Conservation (phyloP, 2,329 filamentous ascomycete species). For the Fonsecaea nubica region DNA sequence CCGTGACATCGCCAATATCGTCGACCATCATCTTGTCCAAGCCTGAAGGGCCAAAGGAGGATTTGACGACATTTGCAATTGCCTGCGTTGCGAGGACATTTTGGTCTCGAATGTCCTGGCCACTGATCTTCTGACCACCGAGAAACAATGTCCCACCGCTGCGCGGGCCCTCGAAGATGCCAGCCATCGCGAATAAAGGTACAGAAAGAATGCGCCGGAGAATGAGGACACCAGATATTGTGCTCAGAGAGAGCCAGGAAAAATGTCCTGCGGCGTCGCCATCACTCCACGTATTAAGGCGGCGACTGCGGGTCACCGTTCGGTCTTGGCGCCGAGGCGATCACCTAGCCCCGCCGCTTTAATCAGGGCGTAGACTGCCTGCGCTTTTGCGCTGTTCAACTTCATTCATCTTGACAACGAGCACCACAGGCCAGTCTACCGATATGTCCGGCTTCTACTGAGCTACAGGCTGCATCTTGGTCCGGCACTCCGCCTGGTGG, state of each 20-base stretch:
- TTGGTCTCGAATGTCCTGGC: slow-evolving; percentile 94
- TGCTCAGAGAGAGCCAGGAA: neutral
- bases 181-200: slow-evolving; percentile 70
- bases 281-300: neutral
- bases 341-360: neutral
- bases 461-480: too few species aligned
- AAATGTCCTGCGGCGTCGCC: slow-evolving; percentile 14
- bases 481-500: too few species aligned
- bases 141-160: slow-evolving; percentile 94
- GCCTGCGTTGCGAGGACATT: slow-evolving; percentile 96
- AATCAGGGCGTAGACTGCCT: neutral
- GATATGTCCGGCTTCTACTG: too few species aligned
- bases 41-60: slow-evolving; percentile 94
- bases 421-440: neutral
- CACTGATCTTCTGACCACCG: slow-evolving; percentile 96
- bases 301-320: neutral
- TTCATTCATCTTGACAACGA: neutral
- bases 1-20: slow-evolving; percentile 98
- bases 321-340: neutral
- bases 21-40: slow-evolving; percentile 99
- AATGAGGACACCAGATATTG: slow-evolving; percentile 4
- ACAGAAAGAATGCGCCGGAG: neutral
- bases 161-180: slow-evolving; percentile 93
- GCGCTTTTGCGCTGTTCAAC: neutral
- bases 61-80: slow-evolving; percentile 98